Evolutionary conservation across 2,329 filamentous ascomycete species (phyloP), one percentile per base, ranked within the genome.

Genomic region (Microthyrium microscopicum): DNA sequence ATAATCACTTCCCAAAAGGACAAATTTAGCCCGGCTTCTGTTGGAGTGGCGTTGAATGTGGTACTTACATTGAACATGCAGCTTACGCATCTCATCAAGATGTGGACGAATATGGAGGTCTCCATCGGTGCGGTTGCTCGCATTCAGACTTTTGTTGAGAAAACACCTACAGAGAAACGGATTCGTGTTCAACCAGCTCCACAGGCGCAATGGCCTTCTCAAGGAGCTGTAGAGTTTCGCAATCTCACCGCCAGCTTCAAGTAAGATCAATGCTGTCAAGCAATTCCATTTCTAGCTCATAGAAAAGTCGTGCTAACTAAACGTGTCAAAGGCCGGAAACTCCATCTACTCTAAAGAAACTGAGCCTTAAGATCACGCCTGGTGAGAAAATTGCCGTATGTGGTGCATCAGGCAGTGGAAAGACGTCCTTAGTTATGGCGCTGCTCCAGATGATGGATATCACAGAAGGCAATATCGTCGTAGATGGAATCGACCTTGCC

Each of bases 371-470:
- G 51, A 92, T 98, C 62, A 91, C 92, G 60, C 77, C 87, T 4
- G 83, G 85, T 49, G 89, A 98, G 62, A 98, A 95, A 67, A 89
- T 98, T 53, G 89, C 87, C 39, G 85, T 98, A 7, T 89, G 95
- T 20, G 89, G 89, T 35, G 78, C 89, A 31, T 98, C 89, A 1
- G 89, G 89, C 34, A 89, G 89, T 20, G 89, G 89, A 50, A 98
- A 98, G 62, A 92, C 82, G 39, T 93, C 84, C 7, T 62, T 98
- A 40, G 95, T 89, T 1, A 65, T 98, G 40, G 77, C 89, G 2
- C 64, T 98, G 16, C 98, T 98, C 70, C 76, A 91, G 33, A 84
- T 98, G 43, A 95, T 98, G 41, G 91, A 98, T 58, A 73, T 84
- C 3, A 70, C 66, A 24, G 71, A 72, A 26, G 89, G 89, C 34